Percentiles rank a stretch among this genome's conserved stretches.
These are phyloP conservation scores for Rhodocollybia butyracea DNA, from an alignment of 768 basidiomycete genomes.

Conservation along the genomic window DNA sequence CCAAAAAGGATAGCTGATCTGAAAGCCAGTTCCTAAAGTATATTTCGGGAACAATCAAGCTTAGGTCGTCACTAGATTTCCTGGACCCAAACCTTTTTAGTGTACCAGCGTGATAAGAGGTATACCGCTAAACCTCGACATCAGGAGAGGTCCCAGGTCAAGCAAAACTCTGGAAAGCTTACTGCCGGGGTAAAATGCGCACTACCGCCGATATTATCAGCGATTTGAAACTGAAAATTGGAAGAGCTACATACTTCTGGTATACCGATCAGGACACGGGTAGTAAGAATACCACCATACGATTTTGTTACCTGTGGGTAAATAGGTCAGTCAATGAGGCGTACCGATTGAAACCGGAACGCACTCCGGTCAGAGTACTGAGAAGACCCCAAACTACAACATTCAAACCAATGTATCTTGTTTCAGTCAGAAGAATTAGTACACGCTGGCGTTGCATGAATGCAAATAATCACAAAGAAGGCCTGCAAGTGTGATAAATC, in stretches of 20 bases:
- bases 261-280: constrained; percentile 60
- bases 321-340: neutral
- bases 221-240: neutral
- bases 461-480: no score
- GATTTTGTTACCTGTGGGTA: constrained; percentile 44
- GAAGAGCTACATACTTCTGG: constrained; percentile 42
- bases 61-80: neutral
- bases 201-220: constrained; percentile 23
- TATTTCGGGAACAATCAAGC: neutral
- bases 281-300: constrained; percentile 51
- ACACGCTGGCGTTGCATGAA: no score
- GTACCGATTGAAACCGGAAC: constrained; percentile 10
- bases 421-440: no score
- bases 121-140: constrained; percentile 25
- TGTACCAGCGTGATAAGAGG: constrained; percentile 54
- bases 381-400: constrained; percentile 63
- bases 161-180: constrained; percentile 24
- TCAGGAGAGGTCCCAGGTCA: neutral
- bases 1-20: constrained; percentile 59
- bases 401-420: constrained; percentile 58
- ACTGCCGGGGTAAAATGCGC: constrained; percentile 64
- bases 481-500: constrained; percentile 30
- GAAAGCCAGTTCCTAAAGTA: constrained; percentile 58
- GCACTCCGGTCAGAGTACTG: constrained; percentile 60
- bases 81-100: constrained; percentile 54